Evolutionary conservation across 768 basidiomycete genomes (phyloP), one percentile per base, ranked within the genome.

Genomic region (Galerina sulciceps): DNA sequence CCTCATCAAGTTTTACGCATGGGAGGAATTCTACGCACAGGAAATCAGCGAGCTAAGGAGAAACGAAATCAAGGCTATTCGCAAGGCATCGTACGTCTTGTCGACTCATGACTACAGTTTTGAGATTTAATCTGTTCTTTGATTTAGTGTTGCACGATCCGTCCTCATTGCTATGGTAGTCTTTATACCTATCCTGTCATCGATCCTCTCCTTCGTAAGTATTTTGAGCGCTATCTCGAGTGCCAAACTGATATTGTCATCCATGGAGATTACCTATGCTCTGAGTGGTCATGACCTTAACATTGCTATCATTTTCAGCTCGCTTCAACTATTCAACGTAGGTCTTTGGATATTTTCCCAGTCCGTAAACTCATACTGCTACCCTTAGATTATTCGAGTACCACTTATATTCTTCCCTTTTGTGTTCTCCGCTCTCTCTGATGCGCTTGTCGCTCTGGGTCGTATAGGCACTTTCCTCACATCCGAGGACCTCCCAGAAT

Each of bases 1-100:
- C 4, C 76, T 88, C 1, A 78, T 90, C 67, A 90, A 90, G 67
- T 74, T 81, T 26, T 88, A 85, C 64, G 83, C 82, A 0, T 88
- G 85, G 81, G 86, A 86, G 64, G 58, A 64, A 6, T 84, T 84
- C 58, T 86, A 84, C 64, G 64, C 72, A 2, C 67, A 77, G 40
- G 76, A 79, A 53, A 78, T 84, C 35, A 73, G 75, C 36, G 68
- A 65, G 1, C 65, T 83, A 57, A 70, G 83, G 17, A 66, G 61
- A 34, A 65, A 70, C 20, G 82, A 83, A 59, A 73, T 81, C 23
- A 64, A 64, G 9, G 72, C 80, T 17, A 69, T 83, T 23, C 68
- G 72, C 54, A 75, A 69, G 61, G 63, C 69, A 13, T 74, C 75
- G 79, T 81, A 42, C 41, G 79, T 71, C 10, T 46, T n/a, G 26